Evolutionary conservation across 371 early-diverging fungal genomes (phyloP), one percentile per base, ranked within the genome.

Genomic region (Zancudomyces culisetae): DNA sequence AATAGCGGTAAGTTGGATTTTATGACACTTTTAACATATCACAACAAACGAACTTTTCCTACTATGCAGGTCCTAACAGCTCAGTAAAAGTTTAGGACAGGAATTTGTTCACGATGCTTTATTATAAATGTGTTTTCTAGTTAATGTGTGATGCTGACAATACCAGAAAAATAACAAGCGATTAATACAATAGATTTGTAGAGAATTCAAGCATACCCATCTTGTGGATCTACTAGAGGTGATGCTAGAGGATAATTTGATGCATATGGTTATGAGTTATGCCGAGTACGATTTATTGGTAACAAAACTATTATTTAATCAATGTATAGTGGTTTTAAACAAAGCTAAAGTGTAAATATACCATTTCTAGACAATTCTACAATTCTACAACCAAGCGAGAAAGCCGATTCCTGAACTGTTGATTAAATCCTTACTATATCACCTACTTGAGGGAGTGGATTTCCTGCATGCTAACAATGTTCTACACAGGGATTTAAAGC

Each of bases 401-500:
- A 82, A 80, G 62, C 76, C 82, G 18, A 78, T 92, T 51, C 73
- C 85, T 0, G 87, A 89, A 61, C 71, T 76, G 10, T 79, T 83
- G 10, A 66, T 90, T 43, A 93, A 93, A 62, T 87, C 88, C 0
- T 69, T 90, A 22, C 60, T 92, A 47, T 90, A 87, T 85, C 92
- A 93, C 64, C 66, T 92, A 8, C 62, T 93, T 42, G 90, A 90
- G 54, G 91, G 94, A 1, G 78, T 92, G 19, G 76, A 85, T 3
- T 93, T 90, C 56, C 65, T 92, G 18, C 92, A 91, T 60, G 77
- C 83, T 28, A 92, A 92, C 61, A 85, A 87, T 87, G 85, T 93
- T 3, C 65, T 93, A 52, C 91, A 90, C 68, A 73, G 90, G 43
- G 99, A 99, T 83, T 77, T 99, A 77, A 99, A 99, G 69, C 99